phyloP scores from a whole-genome alignment of 2,329 filamentous ascomycete genomes.

The Nothopassalora personata region DNA sequence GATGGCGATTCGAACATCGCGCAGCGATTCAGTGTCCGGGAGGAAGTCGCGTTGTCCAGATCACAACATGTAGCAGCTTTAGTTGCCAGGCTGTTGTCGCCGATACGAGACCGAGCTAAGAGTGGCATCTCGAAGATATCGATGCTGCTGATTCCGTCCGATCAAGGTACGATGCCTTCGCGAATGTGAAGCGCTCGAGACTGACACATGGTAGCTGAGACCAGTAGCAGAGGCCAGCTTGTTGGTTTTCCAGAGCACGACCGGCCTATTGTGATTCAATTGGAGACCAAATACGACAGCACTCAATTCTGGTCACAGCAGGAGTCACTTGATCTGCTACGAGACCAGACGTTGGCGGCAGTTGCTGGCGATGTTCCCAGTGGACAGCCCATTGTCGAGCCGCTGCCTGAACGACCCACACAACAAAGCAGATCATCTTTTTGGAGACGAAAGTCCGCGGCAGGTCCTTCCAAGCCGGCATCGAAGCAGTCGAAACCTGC shows the following conservation, averaged over 20 bases:
- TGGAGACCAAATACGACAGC: slow-evolving; percentile 26
- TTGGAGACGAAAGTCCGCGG: slow-evolving; percentile 20
- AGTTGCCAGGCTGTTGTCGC: slow-evolving; percentile 23
- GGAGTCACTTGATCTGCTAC: slow-evolving; percentile 26
- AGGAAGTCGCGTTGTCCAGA: slow-evolving; percentile 28
- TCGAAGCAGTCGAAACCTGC: slow-evolving; percentile 5
- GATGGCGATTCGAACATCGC: slow-evolving; percentile 14
- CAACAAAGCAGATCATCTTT: slow-evolving; percentile 12
- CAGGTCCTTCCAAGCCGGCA: not conserved
- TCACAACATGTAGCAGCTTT: slow-evolving; percentile 30
- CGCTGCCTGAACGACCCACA: slow-evolving; percentile 9
- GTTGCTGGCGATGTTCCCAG: slow-evolving; percentile 13
- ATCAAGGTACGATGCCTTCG: slow-evolving; percentile 24
- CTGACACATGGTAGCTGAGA: slow-evolving; percentile 13
- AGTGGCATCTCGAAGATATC: slow-evolving; percentile 27
- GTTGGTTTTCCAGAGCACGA: slow-evolving; percentile 25
- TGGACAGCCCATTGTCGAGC: not conserved
- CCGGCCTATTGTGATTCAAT: slow-evolving; percentile 24
- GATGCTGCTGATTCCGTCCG: slow-evolving; percentile 30
- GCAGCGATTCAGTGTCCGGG: slow-evolving; percentile 25
- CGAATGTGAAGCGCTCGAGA: not conserved
- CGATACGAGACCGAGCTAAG: slow-evolving; percentile 23
- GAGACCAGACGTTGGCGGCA: slow-evolving; percentile 19
- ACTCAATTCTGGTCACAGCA: slow-evolving; percentile 31
- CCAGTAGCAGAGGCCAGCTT: slow-evolving; percentile 22